These are phyloP conservation scores for Monosporascus sp. DNA, from an alignment of 2,329 filamentous ascomycete species.

Conservation along the genomic window DNA sequence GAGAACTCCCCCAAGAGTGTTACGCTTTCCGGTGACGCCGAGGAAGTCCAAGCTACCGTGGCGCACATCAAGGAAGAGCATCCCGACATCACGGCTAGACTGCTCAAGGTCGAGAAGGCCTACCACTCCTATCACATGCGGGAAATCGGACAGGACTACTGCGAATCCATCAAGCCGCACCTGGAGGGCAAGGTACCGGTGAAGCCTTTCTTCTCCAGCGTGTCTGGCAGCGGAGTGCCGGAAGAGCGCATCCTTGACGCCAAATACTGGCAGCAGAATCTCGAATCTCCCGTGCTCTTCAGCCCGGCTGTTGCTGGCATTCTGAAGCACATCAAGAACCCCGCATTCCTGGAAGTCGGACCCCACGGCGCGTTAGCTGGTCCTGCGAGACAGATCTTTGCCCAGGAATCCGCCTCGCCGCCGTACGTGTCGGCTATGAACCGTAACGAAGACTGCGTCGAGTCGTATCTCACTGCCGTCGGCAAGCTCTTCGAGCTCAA, in stretches of 20 bases:
- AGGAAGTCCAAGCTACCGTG: conserved; percentile 13
- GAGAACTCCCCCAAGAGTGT: conserved; percentile 19
- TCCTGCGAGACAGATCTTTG: conserved; percentile 14
- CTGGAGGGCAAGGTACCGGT: conserved; percentile 2
- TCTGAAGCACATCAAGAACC: conserved; percentile 4
- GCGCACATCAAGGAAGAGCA: conserved; percentile 10
- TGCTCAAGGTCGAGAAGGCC: conserved; percentile 19
- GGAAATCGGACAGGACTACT: conserved; percentile 11
- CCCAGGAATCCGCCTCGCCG: conserved; percentile 1
- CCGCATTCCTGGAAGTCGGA: conserved; percentile 18
- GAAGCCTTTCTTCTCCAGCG: conserved; percentile 18
- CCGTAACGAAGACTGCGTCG: conserved; percentile 7
- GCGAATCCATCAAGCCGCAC: conserved; percentile 3
- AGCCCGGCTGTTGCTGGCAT: conserved; percentile 8
- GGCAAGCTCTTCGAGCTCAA: conserved; percentile 11
- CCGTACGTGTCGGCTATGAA: conserved; percentile 9
- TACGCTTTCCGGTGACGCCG: conserved; percentile 17
- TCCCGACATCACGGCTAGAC: conserved; percentile 11
- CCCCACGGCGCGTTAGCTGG: conserved; percentile 17
- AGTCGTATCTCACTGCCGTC: conserved; percentile 7
- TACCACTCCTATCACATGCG: conserved; percentile 11
- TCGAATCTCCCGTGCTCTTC: conserved; percentile 8
- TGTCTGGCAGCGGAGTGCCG: conserved; percentile 5
- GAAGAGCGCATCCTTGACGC: conserved; percentile 4
- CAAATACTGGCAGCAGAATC: conserved; percentile 13